phyloP scores from a whole-genome alignment of 768 basidiomycete species.

The Trametes maxima region DNA sequence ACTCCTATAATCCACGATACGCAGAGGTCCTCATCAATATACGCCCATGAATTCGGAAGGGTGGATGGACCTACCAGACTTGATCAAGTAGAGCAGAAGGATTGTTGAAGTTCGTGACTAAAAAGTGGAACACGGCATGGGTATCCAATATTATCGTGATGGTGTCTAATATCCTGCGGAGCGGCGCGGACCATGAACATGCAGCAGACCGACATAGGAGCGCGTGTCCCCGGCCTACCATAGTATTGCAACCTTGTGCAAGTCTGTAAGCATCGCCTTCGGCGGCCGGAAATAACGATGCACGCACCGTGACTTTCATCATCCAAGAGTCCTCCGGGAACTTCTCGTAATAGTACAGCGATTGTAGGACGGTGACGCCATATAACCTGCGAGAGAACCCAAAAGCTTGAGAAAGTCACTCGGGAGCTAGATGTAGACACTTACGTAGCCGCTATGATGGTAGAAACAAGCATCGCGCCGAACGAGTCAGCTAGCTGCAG shows the following conservation, averaged over 20 bases:
- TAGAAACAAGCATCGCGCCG: slow-evolving; percentile 23
- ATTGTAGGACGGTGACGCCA: slow-evolving; percentile 12
- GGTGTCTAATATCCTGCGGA: slow-evolving; percentile 9
- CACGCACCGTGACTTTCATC: slow-evolving; percentile 2
- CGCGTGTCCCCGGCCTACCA: background rate
- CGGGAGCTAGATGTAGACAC: background rate
- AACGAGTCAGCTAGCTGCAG: slow-evolving; percentile 14
- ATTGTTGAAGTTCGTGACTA: slow-evolving; percentile 17
- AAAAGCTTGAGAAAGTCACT: background rate
- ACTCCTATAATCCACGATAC: too few species aligned
- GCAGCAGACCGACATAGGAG: background rate
- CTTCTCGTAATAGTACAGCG: slow-evolving; percentile 8
- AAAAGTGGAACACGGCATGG: slow-evolving; percentile 20
- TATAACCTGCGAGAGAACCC: background rate
- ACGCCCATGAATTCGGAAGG: too few species aligned
- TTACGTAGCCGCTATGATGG: slow-evolving; percentile 19
- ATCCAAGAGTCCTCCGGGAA: slow-evolving; percentile 13
- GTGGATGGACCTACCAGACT: slow-evolving; percentile 12
- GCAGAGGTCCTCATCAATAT: too few species aligned
- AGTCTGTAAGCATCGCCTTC: background rate
- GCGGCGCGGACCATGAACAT: background rate
- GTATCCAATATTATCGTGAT: slow-evolving; percentile 7
- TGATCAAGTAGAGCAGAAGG: slow-evolving; percentile 5
- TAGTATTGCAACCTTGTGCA: background rate
- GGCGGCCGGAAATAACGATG: too few species aligned